Evolutionary conservation across 179 eudicot genomes (phyloP), one percentile per base, ranked within the genome.

Genomic region (Heliamphora pulchella): DNA sequence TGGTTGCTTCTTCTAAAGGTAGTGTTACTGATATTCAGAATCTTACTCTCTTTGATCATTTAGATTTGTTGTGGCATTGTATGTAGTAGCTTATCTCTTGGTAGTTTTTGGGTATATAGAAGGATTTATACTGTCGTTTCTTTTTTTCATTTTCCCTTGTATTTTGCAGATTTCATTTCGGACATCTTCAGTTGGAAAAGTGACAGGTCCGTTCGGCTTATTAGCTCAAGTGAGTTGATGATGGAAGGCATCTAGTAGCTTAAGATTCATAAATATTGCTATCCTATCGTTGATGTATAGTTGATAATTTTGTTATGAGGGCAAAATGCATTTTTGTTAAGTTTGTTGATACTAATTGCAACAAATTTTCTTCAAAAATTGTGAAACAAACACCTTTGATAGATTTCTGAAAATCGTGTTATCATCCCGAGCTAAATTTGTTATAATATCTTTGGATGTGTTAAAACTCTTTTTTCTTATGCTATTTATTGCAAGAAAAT

Each of bases 211-310:
- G 78, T 58, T 92, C 71, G 79, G 83, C 41, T 67, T 79, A 66
- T 81, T 92, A 59, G 90, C 83, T 4, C 80, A 84, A 83, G 97
- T 92, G 79, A 85, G 92, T 84, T 39, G 31, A 76, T 61, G 61
- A 61, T 59, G 10, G 72, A 70, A 59, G 22, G 17, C 47, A 48
- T 71, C 44, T 65, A 3, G 13, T 22, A n/a, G 5, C 39, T 66
- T n/a, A 2, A 15, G 15, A 66, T 82, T 53, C n/a, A 62, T 57
- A 47, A 57, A 31, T 78, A 63, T 54, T 78, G 61, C 15, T 61
- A 15, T 39, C 31, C 50, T 74, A 20, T 57, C 62, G 39, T 22
- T 11, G 18, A 18, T 65, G 15, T 41, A 51, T 31, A 78, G 47
- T 66, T 66, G 80, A 17, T 8, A 50, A n/a, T 44, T 51, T n/a